Percentiles rank a stretch among this genome's conserved stretches.
Conservation (phyloP, 2,329 filamentous ascomycete genomes). For the Penicillium sp. region DNA sequence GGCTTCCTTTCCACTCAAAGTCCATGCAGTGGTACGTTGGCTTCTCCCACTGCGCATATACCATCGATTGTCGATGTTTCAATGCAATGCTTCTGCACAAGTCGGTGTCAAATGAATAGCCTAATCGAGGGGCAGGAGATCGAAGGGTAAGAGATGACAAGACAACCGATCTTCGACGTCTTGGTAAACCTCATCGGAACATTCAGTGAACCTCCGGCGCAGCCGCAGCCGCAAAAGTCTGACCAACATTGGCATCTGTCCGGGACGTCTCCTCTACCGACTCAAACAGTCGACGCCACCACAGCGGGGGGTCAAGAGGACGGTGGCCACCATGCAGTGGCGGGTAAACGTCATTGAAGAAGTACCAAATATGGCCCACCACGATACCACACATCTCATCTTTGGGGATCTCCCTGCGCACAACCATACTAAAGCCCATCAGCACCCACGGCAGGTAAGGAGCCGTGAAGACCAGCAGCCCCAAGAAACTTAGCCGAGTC, state of each 20-base stretch:
- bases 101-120: neutral
- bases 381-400: constrained; percentile 94
- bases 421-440: constrained; percentile 84
- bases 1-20: neutral
- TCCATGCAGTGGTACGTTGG: neutral
- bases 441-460: constrained; percentile 95
- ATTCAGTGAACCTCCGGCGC: constrained; percentile 32
- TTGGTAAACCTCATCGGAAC: neutral
- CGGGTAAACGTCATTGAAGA: constrained; percentile 95
- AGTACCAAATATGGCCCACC: constrained; percentile 96
- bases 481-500: constrained; percentile 80
- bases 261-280: constrained; percentile 12
- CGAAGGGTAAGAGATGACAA: neutral
- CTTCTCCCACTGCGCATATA: neutral
- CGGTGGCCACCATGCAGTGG: constrained; percentile 77
- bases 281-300: constrained; percentile 85
- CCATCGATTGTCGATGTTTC: neutral
- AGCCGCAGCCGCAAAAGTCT: constrained; percentile 32
- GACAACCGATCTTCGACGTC: neutral
- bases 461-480: constrained; percentile 83
- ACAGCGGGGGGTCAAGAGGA: constrained; percentile 80
- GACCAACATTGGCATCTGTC: constrained; percentile 29
- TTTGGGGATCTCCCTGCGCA: constrained; percentile 84
- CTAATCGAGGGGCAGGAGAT: neutral
- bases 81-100: neutral